Evolutionary conservation across 2,329 filamentous ascomycete species (phyloP).

Genomic region (Trichoderma sp.): DNA sequence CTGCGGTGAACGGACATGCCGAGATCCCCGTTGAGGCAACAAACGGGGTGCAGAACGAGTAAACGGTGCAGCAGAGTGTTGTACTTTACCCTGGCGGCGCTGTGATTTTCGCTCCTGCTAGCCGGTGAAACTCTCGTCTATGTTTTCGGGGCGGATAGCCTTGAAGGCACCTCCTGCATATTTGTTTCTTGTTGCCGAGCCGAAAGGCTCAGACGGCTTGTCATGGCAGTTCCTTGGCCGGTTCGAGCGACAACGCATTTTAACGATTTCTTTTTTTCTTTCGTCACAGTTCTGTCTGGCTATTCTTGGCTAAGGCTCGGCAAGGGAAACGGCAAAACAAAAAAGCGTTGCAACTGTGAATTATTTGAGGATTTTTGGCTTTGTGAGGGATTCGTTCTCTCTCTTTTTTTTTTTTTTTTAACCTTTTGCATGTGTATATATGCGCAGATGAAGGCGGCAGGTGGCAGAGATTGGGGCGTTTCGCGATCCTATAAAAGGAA

Average conservation of each 20-base stretch:
- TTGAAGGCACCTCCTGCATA: constrained; percentile 3
- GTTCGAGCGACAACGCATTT: constrained; percentile 10
- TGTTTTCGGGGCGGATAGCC: not conserved
- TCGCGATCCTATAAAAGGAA: constrained; percentile 12
- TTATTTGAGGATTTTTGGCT: constrained; percentile 24
- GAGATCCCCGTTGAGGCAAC: not conserved
- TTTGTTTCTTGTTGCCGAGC: constrained; percentile 1
- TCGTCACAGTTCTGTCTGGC: constrained; percentile 24
- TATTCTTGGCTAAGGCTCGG: constrained; percentile 20
- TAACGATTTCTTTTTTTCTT: constrained; percentile 1
- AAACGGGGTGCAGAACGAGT: constrained; percentile 24
- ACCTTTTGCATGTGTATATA: constrained; percentile 18
- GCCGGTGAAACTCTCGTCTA: not conserved
- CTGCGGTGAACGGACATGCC: constrained; percentile 25
- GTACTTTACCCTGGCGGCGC: not conserved
- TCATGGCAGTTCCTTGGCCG: constrained; percentile 19
- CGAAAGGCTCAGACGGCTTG: not conserved
- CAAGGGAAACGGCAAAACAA: constrained; percentile 23
- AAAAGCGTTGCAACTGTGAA: constrained; percentile 23
- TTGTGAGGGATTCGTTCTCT: constrained; percentile 21
- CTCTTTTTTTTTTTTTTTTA: not conserved
- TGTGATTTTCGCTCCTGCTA: not conserved
- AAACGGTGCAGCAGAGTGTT: not conserved
- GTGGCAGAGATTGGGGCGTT: constrained; percentile 20
- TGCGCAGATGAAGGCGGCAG: constrained; percentile 23